Base-by-base conservation (phyloP, 108 stramenopile species). In the Skeletonema grethae region DNA sequence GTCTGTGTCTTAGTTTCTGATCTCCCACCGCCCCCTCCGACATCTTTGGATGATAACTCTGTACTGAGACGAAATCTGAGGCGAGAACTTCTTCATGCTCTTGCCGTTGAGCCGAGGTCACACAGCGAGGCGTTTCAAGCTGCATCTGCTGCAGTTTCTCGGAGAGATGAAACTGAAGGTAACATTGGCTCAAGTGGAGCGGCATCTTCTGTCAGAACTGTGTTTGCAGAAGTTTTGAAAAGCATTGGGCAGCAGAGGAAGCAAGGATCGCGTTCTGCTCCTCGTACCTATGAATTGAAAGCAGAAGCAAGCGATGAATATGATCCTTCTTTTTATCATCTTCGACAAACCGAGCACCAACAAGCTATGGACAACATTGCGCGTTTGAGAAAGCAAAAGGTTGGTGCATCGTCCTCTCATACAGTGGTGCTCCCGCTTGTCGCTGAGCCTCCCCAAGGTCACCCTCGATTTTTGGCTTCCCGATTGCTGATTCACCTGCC, bases 351-450 rank as follows among this genome's bases (percentile, higher is more conserved):
- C 57, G 93, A 94, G n/a, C 97, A 98, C 66, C 97, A 98, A 61
- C 92, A 95, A 65, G 97, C 97, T 6, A 94, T 95, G 93, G 96
- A 97, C 72, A 90, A 84, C 57, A 85, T 96, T 63, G 88, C 88
- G 60, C 78, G 84, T 29, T 69, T 92, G 63, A 79, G 95, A 55
- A 90, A 84, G 69, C 85, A 83, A 57, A 93, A 96, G 67, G 53
- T 82, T 8, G 61, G 39, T 50, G 77, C 82, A 28, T 67, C 46
- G 0, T 76, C 46, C 22, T 35, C 61, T 12, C 35, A 62, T 30
- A 53, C 28, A 24, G 70, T 74, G 72, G 89, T 90, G 28, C 80
- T 91, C 65, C 94, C 94, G 18, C 69, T 95, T 50, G 91, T 95
- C 7, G 85, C 87, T 36, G 75, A 80, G 29, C 94, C 94, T 5